Evolutionary conservation across 2,329 filamentous ascomycete genomes (phyloP).

Genomic region (Scedosporium minutisporum): DNA sequence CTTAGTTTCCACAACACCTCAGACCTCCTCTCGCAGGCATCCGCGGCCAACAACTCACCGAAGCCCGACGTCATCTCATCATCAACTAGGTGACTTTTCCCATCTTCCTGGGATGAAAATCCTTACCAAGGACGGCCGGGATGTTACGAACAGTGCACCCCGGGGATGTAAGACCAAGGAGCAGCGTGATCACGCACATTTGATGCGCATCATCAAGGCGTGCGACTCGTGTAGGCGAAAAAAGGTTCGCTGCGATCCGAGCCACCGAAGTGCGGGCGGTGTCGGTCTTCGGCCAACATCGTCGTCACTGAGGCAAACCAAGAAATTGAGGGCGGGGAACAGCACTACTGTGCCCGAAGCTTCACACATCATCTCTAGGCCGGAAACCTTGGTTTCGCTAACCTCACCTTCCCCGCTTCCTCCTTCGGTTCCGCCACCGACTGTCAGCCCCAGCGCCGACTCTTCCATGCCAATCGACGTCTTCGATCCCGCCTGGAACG

Average conservation of each 20-base stretch:
- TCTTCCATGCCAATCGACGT: background rate
- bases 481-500: slow-evolving; percentile 2
- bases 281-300: slow-evolving; percentile 17
- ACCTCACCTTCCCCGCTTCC: background rate
- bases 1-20: background rate
- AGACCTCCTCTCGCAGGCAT: slow-evolving; percentile 9
- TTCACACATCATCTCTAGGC: too few relatives aligned
- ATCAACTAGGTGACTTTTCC: slow-evolving; percentile 32
- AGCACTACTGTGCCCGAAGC: background rate
- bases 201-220: slow-evolving; percentile 60
- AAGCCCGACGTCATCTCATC: background rate
- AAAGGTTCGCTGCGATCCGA: slow-evolving; percentile 54
- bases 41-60: slow-evolving; percentile 6
- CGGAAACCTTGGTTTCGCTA: too few relatives aligned
- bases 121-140: slow-evolving; percentile 51
- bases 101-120: slow-evolving; percentile 56
- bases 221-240: slow-evolving; percentile 52
- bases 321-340: background rate
- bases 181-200: slow-evolving; percentile 56
- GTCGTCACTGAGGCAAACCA: background rate
- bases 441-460: background rate
- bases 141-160: slow-evolving; percentile 53
- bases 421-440: background rate
- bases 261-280: slow-evolving; percentile 33
- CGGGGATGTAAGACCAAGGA: slow-evolving; percentile 58